Evolutionary conservation across 495 filamentous ascomycete genomes (phyloP).

Genomic region (Lophium mytilinum): DNA sequence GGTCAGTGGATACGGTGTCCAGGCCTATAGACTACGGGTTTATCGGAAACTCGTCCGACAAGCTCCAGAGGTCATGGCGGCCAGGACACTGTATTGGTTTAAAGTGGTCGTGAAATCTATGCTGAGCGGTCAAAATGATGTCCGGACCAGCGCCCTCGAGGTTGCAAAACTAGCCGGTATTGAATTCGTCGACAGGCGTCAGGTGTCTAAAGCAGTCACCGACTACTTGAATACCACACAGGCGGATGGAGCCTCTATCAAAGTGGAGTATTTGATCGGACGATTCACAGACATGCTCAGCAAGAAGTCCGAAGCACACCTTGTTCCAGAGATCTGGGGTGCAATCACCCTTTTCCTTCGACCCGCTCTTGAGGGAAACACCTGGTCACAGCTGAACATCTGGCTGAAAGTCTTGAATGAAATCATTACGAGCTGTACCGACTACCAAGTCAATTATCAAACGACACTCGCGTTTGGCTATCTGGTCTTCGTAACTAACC

Average conservation of each 20-base stretch:
- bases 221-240: conserved; percentile 52
- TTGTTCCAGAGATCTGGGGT: conserved; percentile 87
- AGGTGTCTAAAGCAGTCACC: conserved; percentile 53
- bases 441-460: conserved; percentile 60
- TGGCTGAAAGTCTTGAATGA: conserved; percentile 72
- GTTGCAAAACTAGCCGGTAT: conserved; percentile 61
- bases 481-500: conserved; percentile 61
- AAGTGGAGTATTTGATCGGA: conserved; percentile 53
- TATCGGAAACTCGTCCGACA: conserved; percentile 69
- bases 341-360: conserved; percentile 68
- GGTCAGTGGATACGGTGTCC: conserved; percentile 67
- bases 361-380: conserved; percentile 47
- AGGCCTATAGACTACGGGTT: conserved; percentile 62
- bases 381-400: conserved; percentile 61
- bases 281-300: conserved; percentile 61
- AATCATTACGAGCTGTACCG: conserved; percentile 66
- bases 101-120: conserved; percentile 72
- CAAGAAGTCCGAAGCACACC: conserved; percentile 50
- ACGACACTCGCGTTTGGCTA: conserved; percentile 79
- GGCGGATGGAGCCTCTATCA: conserved; percentile 30
- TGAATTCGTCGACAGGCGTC: conserved; percentile 54
- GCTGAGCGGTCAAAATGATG: conserved; percentile 68
- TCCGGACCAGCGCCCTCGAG: conserved; percentile 61
- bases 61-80: conserved; percentile 55
- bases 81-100: conserved; percentile 60